These are phyloP conservation scores for Triangularia setosa DNA, from an alignment of 2,329 filamentous ascomycete genomes.

Conservation along the genomic window DNA sequence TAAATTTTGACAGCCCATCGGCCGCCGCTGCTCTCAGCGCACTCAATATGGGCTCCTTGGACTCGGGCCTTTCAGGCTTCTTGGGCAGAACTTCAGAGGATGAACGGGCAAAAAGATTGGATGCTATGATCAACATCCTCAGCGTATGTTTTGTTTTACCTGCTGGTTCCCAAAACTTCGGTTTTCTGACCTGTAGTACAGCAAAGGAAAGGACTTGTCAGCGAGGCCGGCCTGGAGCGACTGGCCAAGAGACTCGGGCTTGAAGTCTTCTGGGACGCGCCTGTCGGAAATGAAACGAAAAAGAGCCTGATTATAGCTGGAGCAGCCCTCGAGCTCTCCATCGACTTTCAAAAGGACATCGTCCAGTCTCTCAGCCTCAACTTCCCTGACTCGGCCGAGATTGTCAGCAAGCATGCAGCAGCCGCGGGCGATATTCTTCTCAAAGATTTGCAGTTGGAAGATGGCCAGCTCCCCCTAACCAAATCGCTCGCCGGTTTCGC, in stretches of 20 bases:
- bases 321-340: slow-evolving; percentile 56
- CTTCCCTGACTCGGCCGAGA: slow-evolving; percentile 57
- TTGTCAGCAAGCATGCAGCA: slow-evolving; percentile 56
- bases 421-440: slow-evolving; percentile 63
- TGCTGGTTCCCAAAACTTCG: slow-evolving; percentile 33
- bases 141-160: slow-evolving; percentile 38
- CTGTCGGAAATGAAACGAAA: slow-evolving; percentile 44
- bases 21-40: slow-evolving; percentile 59
- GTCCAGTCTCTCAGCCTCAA: slow-evolving; percentile 60
- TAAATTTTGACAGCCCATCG: slow-evolving; percentile 62
- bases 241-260: slow-evolving; percentile 65
- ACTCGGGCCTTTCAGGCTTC: slow-evolving; percentile 41
- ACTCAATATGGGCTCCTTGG: slow-evolving; percentile 48
- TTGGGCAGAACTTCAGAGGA: slow-evolving; percentile 42
- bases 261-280: slow-evolving; percentile 58
- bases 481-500: slow-evolving; percentile 69
- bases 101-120: slow-evolving; percentile 52
- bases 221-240: slow-evolving; percentile 70
- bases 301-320: slow-evolving; percentile 60
- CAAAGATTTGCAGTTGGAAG: slow-evolving; percentile 57
- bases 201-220: slow-evolving; percentile 59
- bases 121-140: slow-evolving; percentile 47
- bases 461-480: slow-evolving; percentile 61
- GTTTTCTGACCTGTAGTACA: slow-evolving; percentile 22
- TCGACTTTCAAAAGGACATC: slow-evolving; percentile 57